Evolutionary conservation across 1,139 yeast genomes (phyloP), one percentile per base, ranked within the genome.

Genomic region (Kodamaea fungicola): DNA sequence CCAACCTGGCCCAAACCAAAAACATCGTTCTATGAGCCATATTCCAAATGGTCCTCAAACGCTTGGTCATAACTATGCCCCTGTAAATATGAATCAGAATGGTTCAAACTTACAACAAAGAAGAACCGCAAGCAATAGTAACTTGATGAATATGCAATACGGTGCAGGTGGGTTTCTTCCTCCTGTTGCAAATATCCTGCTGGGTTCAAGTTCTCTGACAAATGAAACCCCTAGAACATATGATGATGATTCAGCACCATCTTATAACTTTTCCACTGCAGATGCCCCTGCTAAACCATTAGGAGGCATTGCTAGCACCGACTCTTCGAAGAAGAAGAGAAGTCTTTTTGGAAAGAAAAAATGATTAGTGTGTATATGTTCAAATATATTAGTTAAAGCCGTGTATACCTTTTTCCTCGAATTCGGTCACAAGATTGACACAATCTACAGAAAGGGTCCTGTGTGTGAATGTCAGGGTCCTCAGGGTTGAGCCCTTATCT

Each of bases 1-100:
- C 8, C 71, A 70, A 76, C 76, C 75, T 34, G 55, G 55, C 54
- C 63, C 68, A 1, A 52, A 52, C 2, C 40, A 35, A 12, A 50
- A 51, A 39, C 53, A 48, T 37, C 43, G 51, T 22, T 44, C 53
- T 2, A 31, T 43, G 43, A 43, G 40, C 28, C 41, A 45, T 10
- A n/a, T 38, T 22, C 35, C 42, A 8, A 28, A 13, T 10, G 31
- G 39, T 22, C 37, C 28, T 24, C 26, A 23, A 23, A 23, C 26
- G 10, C 26, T 23, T 23, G 10, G 10, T 4, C 26, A 16, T 8
- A 27, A 12, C 12, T 33, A 26, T 27, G 21, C 31, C 8, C 19
- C 31, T 21, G 9, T 25, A n/a, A 22, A 23, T 22, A 24, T 13
- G 8, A 21, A 22, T 8, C 26, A 12, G n/a, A 33, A 33, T 13